Conservation (phyloP, 257 asterid genomes). For the Solanum habrochaites region DNA sequence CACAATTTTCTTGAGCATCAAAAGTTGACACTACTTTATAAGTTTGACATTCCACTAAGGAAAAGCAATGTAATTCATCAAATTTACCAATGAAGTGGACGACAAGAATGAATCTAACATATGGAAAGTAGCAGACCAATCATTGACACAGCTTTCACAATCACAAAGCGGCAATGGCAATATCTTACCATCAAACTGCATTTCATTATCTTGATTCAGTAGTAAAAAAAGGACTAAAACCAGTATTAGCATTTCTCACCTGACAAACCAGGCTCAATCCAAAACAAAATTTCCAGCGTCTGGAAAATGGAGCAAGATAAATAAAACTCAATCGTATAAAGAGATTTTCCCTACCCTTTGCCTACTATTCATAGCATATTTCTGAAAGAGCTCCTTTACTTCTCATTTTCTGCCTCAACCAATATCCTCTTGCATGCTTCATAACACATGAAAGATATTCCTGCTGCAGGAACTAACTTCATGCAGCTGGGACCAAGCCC, state of each 20-base stretch:
- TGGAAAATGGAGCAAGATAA: neutral
- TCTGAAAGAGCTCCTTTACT: neutral
- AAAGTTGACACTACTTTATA: neutral
- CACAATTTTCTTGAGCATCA: neutral
- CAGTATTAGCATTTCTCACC: conserved; percentile 2
- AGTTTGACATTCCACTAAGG: neutral
- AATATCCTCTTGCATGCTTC: conserved; percentile 88
- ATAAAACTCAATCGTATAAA: conserved; percentile 4
- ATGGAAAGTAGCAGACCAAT: neutral
- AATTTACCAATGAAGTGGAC: neutral
- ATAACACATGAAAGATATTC: conserved; percentile 94
- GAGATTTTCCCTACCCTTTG: conserved; percentile 2
- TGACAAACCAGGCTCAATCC: neutral
- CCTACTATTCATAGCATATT: conserved; percentile 2
- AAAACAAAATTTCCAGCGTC: conserved; percentile 2
- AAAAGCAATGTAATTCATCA: neutral
- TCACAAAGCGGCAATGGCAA: neutral
- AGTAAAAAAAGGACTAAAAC: neutral
- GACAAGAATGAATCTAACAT: neutral
- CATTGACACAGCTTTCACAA: neutral
- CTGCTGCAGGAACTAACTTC: conserved; percentile 94
- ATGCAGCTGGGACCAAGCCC: conserved; percentile 93
- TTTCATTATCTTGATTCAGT: neutral
- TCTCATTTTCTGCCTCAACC: conserved; percentile 65
- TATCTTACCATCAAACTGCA: neutral